These are phyloP conservation scores for Cladosporium sp. DNA, from an alignment of 2,329 filamentous ascomycete species.

Conservation along the genomic window DNA sequence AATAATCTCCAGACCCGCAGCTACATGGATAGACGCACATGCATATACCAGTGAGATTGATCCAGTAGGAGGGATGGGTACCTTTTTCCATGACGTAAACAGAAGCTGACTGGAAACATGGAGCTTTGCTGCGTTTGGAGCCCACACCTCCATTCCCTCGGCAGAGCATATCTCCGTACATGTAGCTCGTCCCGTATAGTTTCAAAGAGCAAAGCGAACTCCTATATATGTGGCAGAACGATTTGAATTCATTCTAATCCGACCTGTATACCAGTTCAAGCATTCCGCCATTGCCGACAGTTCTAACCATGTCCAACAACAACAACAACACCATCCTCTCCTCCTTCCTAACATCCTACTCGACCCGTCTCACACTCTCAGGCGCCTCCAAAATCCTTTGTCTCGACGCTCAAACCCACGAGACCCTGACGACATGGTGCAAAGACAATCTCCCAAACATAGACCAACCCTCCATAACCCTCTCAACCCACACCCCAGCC, in stretches of 20 bases:
- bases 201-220: too few relatives aligned
- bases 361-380: constrained; percentile 9
- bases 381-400: constrained; percentile 12
- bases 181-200: too few relatives aligned
- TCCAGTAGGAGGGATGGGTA: too few relatives aligned
- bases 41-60: too few relatives aligned
- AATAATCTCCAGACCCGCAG: too few relatives aligned
- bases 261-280: too few relatives aligned
- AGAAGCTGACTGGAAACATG: background rate
- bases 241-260: too few relatives aligned
- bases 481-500: background rate
- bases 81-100: background rate
- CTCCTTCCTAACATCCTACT: constrained; percentile 9
- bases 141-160: background rate
- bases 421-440: background rate
- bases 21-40: too few relatives aligned
- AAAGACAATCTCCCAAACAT: background rate
- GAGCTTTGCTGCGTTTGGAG: background rate
- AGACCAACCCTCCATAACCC: constrained; percentile 1
- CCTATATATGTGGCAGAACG: too few relatives aligned
- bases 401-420: background rate
- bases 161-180: background rate
- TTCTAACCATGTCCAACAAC: background rate
- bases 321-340: background rate
- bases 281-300: too few relatives aligned